Evolutionary conservation across 441 rosid genomes (phyloP).

Genomic region (Kokia cookei): DNA sequence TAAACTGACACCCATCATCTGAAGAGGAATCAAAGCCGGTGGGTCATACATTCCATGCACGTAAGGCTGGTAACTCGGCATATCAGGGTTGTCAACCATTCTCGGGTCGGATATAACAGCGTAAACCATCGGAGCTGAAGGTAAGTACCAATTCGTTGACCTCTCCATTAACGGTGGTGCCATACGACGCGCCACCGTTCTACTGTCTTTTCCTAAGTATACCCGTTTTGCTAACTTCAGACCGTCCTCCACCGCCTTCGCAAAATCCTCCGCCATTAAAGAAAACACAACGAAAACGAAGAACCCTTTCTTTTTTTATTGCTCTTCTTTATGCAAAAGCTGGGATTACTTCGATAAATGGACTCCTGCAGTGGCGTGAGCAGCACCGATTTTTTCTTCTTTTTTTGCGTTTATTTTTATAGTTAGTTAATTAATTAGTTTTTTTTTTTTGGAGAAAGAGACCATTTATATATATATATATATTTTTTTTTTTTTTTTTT

Average conservation of each 20-base stretch:
- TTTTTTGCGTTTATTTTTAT: neutral
- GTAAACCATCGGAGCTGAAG: conserved; percentile 79
- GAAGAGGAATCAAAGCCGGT: conserved; percentile 82
- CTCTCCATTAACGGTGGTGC: conserved; percentile 53
- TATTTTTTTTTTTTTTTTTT: no score
- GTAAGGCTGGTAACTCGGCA: conserved; percentile 97
- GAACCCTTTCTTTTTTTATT: neutral
- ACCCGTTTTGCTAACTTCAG: conserved; percentile 73
- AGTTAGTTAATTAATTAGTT: no score
- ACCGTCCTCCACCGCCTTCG: conserved; percentile 79
- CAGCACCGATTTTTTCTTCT: neutral
- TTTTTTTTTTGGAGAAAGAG: neutral
- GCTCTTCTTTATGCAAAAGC: no score
- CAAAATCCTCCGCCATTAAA: conserved; percentile 73
- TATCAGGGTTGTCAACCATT: conserved; percentile 88
- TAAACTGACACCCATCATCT: conserved; percentile 66
- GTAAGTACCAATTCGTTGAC: conserved; percentile 33
- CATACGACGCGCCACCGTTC: conserved; percentile 52
- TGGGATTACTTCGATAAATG: neutral
- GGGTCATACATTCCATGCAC: conserved; percentile 93
- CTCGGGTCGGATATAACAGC: conserved; percentile 80
- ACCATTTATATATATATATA: neutral
- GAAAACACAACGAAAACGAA: neutral
- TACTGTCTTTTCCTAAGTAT: conserved; percentile 66
- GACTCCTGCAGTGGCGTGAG: neutral